Evolutionary conservation across 352 stramenopile genomes (phyloP), one percentile per base, ranked within the genome.

Genomic region (Pythium dissimile): DNA sequence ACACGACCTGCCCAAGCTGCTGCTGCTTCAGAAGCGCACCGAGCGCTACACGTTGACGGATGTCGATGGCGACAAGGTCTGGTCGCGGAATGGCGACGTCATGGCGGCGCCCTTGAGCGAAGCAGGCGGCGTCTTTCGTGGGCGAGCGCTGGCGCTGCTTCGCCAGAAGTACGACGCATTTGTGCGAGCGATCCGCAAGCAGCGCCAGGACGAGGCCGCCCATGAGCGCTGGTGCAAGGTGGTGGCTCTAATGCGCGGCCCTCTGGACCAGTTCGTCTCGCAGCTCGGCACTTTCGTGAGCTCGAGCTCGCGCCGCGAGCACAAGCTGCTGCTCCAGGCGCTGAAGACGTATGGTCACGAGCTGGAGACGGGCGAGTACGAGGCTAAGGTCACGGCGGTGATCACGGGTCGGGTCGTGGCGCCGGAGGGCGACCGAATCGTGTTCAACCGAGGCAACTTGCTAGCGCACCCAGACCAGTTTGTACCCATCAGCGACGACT

Each of bases 391-490:
- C 24, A 27, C 65, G 26, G 64, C 77, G 28, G 54, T 83, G 15
- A 57, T 86, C 48, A 84, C 73, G 0, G 76, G 76, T 1, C 72
- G 76, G 23, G 43, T 71, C 13, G 8, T 37, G 31, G 13, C 8
- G 45, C 11, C 34, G 15, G 51, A 21, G 16, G 53, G 27, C n/a
- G 47, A 67, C 11, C 12, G 13, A 8, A 52, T 85, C 30, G 69
- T 80, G 23, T 87, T 85, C 59, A 87, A 87, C 65, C 71, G 75
- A 28, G 75, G 77, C 15, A 88, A 86, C 53, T 45, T 88, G 60
- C 71, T 77, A 51, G 52, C 74, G 43, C 61, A 85, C 59, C 74
- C 76, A 53, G 62, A 77, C 27, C 62, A 65, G 3, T 46, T 53
- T n/a, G 41, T 61, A 23, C 42, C 53, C 7, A 53, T 61, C 27